Conservation (phyloP, 2,329 filamentous ascomycete genomes). For the Alternaria viburni region DNA sequence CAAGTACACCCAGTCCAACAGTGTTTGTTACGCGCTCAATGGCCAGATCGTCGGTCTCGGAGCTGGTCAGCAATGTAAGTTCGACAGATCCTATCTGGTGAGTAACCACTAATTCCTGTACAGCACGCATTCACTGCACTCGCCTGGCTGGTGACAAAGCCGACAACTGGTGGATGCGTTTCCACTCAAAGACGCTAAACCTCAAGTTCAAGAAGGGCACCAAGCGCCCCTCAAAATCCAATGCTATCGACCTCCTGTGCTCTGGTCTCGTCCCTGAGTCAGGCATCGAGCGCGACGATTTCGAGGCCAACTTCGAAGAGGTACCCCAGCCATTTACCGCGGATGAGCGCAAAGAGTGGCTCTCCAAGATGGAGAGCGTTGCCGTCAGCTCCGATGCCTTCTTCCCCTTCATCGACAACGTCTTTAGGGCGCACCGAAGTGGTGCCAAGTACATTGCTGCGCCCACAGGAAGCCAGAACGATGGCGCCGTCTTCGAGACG, state of each 20-base stretch:
- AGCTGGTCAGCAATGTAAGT: slow-evolving; percentile 83
- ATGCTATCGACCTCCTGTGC: slow-evolving; percentile 94
- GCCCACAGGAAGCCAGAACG: slow-evolving; percentile 88
- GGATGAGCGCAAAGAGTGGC: slow-evolving; percentile 86
- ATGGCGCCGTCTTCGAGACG: slow-evolving; percentile 80
- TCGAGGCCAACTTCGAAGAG: slow-evolving; percentile 88
- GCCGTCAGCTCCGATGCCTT: slow-evolving; percentile 94
- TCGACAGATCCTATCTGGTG: neutral
- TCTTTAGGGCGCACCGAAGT: slow-evolving; percentile 86
- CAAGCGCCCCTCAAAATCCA: slow-evolving; percentile 97
- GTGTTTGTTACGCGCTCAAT: slow-evolving; percentile 94
- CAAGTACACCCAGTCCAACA: slow-evolving; percentile 98
- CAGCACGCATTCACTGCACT: slow-evolving; percentile 92
- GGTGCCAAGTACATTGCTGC: slow-evolving; percentile 96
- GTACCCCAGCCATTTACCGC: slow-evolving; percentile 82
- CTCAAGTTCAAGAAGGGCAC: slow-evolving; percentile 98
- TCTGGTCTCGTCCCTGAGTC: slow-evolving; percentile 85
- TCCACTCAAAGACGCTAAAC: slow-evolving; percentile 84
- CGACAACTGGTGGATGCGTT: slow-evolving; percentile 99
- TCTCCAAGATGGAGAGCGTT: slow-evolving; percentile 79
- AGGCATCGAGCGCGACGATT: slow-evolving; percentile 83
- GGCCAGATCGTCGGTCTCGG: slow-evolving; percentile 94
- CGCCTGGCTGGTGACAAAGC: slow-evolving; percentile 96
- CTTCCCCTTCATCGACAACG: slow-evolving; percentile 98
- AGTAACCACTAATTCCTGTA: slow-evolving; percentile 2